Evolutionary conservation across 768 basidiomycete species (phyloP).

Genomic region (Phanerochaete sordida): DNA sequence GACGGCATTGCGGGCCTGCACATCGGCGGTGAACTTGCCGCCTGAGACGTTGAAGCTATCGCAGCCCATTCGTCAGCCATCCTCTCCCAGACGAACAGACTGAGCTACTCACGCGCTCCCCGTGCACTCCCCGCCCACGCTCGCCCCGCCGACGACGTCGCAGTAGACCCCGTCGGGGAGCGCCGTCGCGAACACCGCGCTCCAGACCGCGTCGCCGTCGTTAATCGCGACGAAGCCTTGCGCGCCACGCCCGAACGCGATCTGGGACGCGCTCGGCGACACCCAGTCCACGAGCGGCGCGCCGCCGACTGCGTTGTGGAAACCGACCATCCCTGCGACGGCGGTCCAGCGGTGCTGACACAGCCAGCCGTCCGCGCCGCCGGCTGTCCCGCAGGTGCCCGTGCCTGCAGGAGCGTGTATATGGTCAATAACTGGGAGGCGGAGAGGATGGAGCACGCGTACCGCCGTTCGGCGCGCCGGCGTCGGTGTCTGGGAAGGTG

Average conservation of each 20-base stretch:
- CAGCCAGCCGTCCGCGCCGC: conserved; percentile 57
- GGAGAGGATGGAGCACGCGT: not conserved
- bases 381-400: conserved; percentile 48
- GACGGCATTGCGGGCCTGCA: conserved; percentile 49
- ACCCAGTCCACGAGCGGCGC: conserved; percentile 54
- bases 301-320: conserved; percentile 54
- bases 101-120: conserved; percentile 42
- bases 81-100: not conserved
- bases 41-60: conserved; percentile 47
- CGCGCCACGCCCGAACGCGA: conserved; percentile 64
- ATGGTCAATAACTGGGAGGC: conserved; percentile 23
- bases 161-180: conserved; percentile 60
- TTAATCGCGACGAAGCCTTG: conserved; percentile 66
- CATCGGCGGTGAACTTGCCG: conserved; percentile 47
- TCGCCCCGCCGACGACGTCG: conserved; percentile 55
- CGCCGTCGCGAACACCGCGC: conserved; percentile 50
- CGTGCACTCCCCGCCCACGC: conserved; percentile 40
- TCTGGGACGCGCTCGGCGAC: conserved; percentile 52
- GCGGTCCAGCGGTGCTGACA: conserved; percentile 64
- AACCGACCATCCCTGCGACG: conserved; percentile 57
- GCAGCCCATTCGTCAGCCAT: not conserved
- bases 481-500: conserved; percentile 45
- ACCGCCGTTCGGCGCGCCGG: conserved; percentile 61
- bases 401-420: not conserved
- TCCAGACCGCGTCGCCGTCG: conserved; percentile 57